phyloP scores from a whole-genome alignment of 208 protist species.

The Leishmania arabica region DNA sequence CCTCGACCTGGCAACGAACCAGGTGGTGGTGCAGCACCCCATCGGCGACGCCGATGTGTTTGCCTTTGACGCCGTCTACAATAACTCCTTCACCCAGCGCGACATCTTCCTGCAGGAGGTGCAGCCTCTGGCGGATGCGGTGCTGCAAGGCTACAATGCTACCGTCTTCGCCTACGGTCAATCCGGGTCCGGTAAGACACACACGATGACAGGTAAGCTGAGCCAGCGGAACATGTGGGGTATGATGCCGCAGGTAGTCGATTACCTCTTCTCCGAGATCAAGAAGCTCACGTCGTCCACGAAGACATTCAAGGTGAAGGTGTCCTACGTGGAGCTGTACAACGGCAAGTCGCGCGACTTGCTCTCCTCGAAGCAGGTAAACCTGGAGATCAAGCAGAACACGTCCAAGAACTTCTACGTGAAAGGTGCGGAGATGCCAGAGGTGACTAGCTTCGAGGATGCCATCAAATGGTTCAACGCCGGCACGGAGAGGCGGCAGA shows the following conservation, averaged over 20 bases:
- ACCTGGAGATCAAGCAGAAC: slow-evolving; percentile 92
- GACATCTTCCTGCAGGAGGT: slow-evolving; percentile 92
- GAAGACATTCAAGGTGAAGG: slow-evolving; percentile 88
- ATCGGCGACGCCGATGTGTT: slow-evolving; percentile 88
- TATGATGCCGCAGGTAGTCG: slow-evolving; percentile 92
- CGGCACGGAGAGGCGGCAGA: slow-evolving; percentile 86
- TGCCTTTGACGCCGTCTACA: slow-evolving; percentile 92
- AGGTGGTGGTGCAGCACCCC: slow-evolving; percentile 85
- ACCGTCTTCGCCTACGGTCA: slow-evolving; percentile 94
- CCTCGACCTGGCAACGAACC: slow-evolving; percentile 86
- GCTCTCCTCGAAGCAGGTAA: slow-evolving; percentile 75
- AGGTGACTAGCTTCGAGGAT: slow-evolving; percentile 86
- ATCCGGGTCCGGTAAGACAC: slow-evolving; percentile 92
- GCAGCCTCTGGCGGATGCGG: slow-evolving; percentile 83
- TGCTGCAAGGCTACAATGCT: slow-evolving; percentile 92
- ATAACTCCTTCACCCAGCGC: slow-evolving; percentile 92
- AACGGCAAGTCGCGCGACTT: slow-evolving; percentile 91
- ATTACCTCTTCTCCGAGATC: slow-evolving; percentile 87
- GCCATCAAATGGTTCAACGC: slow-evolving; percentile 87
- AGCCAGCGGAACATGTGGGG: slow-evolving; percentile 77
- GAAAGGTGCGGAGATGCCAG: slow-evolving; percentile 88
- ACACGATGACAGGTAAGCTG: slow-evolving; percentile 92
- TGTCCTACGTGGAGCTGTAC: slow-evolving; percentile 92
- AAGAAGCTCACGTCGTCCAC: slow-evolving; percentile 83
- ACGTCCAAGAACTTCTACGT: slow-evolving; percentile 94